Base-by-base conservation (phyloP, 2,329 filamentous ascomycete species). In the Xylaria sp. region DNA sequence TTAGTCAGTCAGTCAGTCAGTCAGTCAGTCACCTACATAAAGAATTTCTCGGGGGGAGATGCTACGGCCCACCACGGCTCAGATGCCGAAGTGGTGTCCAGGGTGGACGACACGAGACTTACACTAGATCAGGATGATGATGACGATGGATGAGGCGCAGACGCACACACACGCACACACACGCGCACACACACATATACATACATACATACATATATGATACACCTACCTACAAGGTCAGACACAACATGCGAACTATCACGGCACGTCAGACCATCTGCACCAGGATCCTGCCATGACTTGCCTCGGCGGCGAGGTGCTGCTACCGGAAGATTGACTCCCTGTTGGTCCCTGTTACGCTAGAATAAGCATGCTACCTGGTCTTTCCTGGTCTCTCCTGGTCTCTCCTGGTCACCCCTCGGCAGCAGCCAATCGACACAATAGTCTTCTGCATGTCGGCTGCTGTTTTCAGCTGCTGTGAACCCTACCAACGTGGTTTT, bases 391-490 rank as follows among this genome's bases (percentile, higher is more conserved):
- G 37, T n/a, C n/a, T n/a, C n/a, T n/a, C n/a, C n/a, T n/a, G n/a
- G n/a, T n/a, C n/a, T n/a, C n/a, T n/a, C 54, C 53, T 33, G 60
- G 49, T 55, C 64, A 54, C 48, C 55, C 48, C 47, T 41, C 38
- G 58, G 19, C 56, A 54, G 40, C 44, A 63, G 58, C 71, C 71
- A 72, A 72, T 72, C 33, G 60, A 66, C 54, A 60, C 51, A 65
- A 63, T 70, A 68, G 69, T 72, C 70, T 65, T 63, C 60, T 60
- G 68, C 67, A 67, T 60, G 60, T 61, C 58, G 54, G 65, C 51
- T 67, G 64, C 55, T 47, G 46, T 62, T 72, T 73, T 72, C 70
- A 72, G 70, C 70, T 72, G 56, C 41, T 59, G 29, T 61, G 33
- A 54, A 67, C 43, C 60, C 49, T 59, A 65, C 64, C 52, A 62